Evolutionary conservation across 164 flowering plant species (phyloP).

Genomic region (Tetrastigma voinierianum): DNA sequence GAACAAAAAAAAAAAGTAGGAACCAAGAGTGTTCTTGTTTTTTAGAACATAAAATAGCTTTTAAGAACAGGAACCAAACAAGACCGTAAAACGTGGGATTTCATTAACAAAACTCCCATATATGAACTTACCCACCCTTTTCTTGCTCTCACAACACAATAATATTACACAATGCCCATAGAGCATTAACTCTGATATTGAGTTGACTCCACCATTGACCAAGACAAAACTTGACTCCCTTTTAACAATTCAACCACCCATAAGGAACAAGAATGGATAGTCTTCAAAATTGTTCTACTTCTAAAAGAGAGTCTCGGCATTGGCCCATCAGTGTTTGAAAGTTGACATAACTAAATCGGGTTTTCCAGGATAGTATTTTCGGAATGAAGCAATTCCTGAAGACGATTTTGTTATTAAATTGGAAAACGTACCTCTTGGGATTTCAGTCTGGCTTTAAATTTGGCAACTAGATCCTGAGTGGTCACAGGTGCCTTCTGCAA

Average conservation of each 20-base stretch:
- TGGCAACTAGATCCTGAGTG: conserved; percentile 85
- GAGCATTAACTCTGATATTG: no score
- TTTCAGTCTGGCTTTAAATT: conserved; percentile 71
- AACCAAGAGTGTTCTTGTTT: no score
- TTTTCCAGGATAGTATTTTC: background rate
- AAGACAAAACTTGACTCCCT: background rate
- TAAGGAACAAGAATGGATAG: background rate
- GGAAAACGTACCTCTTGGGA: conserved; percentile 52
- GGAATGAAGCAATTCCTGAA: background rate
- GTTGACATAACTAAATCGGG: background rate
- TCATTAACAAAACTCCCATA: no score
- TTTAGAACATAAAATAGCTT: no score
- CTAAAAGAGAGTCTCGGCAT: background rate
- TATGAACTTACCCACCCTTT: no score
- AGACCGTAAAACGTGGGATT: no score
- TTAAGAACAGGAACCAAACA: no score
- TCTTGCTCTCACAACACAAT: no score
- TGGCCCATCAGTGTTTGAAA: background rate
- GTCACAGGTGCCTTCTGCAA: conserved; percentile 69
- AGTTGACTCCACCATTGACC: no score
- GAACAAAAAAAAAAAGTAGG: no score
- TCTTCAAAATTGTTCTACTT: background rate
- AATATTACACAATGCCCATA: no score
- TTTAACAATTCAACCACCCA: background rate
- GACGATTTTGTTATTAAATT: background rate